Conservation (phyloP, 441 rosid genomes). For the Pelargonium myrrhifolium region DNA sequence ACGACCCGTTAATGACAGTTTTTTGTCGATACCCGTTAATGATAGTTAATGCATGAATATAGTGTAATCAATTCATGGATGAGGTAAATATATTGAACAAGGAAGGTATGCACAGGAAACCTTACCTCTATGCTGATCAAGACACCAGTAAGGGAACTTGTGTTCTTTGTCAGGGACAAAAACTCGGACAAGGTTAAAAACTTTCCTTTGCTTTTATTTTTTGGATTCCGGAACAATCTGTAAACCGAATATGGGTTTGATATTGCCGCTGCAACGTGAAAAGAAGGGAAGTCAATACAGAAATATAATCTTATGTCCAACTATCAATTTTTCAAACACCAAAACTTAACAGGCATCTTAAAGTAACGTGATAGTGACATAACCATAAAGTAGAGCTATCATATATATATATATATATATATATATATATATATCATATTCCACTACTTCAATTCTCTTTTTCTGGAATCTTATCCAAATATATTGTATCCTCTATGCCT, state of each 20-base stretch:
- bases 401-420: no score
- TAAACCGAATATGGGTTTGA: conserved; percentile 14
- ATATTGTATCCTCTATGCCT: background rate
- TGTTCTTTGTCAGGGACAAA: conserved; percentile 28
- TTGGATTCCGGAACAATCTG: conserved; percentile 33
- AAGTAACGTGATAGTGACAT: background rate
- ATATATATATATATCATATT: no score
- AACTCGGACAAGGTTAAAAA: conserved; percentile 35
- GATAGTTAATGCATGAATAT: no score
- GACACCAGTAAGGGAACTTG: conserved; percentile 37
- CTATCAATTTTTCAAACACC: no score
- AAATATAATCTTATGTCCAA: background rate
- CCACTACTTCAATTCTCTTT: background rate
- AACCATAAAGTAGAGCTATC: no score
- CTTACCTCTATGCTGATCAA: conserved; percentile 46
- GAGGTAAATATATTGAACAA: background rate
- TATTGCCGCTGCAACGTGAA: conserved; percentile 30
- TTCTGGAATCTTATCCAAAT: background rate
- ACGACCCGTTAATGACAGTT: no score
- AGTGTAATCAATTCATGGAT: background rate
- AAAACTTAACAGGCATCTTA: background rate
- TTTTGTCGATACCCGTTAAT: no score
- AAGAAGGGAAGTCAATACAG: background rate
- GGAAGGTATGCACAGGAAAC: background rate
- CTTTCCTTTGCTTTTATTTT: conserved; percentile 27